A percentile compares a stretch with the other conserved stretches of the same genome.
These are phyloP conservation scores for Backusella macrospora DNA, from an alignment of 192 early-diverging fungal species.

Conservation along the genomic window DNA sequence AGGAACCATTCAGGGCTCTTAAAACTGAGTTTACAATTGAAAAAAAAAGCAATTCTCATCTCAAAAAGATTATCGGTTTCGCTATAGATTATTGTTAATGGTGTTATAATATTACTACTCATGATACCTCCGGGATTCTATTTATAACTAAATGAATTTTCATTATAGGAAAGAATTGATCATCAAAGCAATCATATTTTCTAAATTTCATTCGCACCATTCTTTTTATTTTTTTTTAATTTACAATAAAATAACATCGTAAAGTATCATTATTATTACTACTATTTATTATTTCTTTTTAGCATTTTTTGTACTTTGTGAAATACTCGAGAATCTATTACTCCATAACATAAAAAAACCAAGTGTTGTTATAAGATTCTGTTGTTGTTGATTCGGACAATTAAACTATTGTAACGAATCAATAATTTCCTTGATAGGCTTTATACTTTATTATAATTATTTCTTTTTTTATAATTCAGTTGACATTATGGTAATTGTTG, in stretches of 20 bases:
- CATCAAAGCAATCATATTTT: not conserved
- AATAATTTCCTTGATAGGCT: constrained; percentile 9
- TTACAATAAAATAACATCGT: not conserved
- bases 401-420: constrained; percentile 8
- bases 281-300: not conserved
- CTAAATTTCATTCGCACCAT: not conserved
- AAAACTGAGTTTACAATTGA: not conserved
- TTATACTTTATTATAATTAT: not conserved
- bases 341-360: not conserved
- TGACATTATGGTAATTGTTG: not conserved
- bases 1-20: not conserved
- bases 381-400: constrained; percentile 11
- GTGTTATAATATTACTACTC: not conserved
- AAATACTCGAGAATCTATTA: not conserved
- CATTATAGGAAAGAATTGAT: not conserved
- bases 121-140: not conserved
- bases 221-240: not conserved
- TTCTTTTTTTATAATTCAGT: not conserved
- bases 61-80: not conserved
- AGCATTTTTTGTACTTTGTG: not conserved
- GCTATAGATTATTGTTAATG: not conserved
- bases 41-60: not conserved
- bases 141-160: not conserved
- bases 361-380: not conserved
- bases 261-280: not conserved